These are phyloP conservation scores for Puccinia polysora DNA, from an alignment of 1,284 basidiomycete genomes.

Conservation along the genomic window DNA sequence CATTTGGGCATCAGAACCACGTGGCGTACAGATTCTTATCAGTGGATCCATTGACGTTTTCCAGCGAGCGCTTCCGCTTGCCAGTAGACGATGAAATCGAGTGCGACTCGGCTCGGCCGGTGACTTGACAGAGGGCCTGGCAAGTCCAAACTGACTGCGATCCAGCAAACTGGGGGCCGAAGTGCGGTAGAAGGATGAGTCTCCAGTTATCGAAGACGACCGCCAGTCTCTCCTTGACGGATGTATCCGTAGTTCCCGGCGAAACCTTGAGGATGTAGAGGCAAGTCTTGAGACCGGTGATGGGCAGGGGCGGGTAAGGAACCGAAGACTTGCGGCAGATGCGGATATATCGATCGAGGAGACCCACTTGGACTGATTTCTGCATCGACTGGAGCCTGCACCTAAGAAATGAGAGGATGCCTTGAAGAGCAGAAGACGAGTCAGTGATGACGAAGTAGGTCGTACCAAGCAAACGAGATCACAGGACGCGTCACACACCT, in stretches of 20 bases:
- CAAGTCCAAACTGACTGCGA: constrained; percentile 23
- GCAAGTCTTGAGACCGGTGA: constrained; percentile 34
- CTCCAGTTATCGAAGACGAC: constrained; percentile 29
- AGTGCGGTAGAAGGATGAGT: neutral
- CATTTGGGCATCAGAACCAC: no score
- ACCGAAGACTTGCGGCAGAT: constrained; percentile 14
- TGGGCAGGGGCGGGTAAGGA: constrained; percentile 14
- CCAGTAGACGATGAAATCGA: neutral
- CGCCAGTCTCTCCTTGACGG: constrained; percentile 20
- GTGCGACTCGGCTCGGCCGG: neutral
- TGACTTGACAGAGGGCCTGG: constrained; percentile 20
- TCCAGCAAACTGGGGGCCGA: constrained; percentile 23
- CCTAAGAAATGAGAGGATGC: neutral
- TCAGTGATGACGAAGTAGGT: neutral
- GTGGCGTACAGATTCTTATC: no score
- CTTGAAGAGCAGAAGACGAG: neutral
- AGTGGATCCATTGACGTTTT: neutral
- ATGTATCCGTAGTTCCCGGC: neutral
- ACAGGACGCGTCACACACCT: neutral
- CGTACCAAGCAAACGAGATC: neutral
- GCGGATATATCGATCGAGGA: constrained; percentile 17
- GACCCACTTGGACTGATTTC: constrained; percentile 1
- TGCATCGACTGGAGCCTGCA: neutral
- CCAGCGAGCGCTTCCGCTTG: constrained; percentile 14
- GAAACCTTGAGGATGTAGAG: constrained; percentile 14